A percentile compares a stretch with the other conserved stretches of the same genome.
These are phyloP conservation scores for Mortierella sp. DNA, from an alignment of 371 early-diverging fungal species.

Conservation along the genomic window DNA sequence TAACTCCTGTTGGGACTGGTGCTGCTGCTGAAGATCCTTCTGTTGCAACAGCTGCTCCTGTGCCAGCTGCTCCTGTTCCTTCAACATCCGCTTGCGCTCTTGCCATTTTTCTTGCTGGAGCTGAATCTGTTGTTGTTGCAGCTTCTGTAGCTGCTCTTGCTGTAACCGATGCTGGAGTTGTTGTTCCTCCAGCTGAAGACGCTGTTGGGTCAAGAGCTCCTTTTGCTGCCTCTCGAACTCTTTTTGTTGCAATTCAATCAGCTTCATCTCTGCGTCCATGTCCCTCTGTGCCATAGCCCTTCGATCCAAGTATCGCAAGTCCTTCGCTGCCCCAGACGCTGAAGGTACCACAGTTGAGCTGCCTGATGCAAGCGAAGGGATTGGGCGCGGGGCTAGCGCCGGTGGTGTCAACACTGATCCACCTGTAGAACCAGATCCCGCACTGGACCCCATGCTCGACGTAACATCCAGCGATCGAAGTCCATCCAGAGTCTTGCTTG, in stretches of 20 bases:
- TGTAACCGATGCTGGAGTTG: conserved; percentile 43
- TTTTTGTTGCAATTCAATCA: conserved; percentile 39
- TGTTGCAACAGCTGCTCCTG: conserved; percentile 23
- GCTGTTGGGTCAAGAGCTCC: conserved; percentile 21
- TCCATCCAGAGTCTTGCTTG: conserved; percentile 47
- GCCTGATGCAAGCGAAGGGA: not conserved
- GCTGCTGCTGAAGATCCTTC: conserved; percentile 33
- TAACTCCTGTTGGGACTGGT: conserved; percentile 24
- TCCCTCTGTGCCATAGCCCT: conserved; percentile 26
- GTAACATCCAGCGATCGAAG: conserved; percentile 15
- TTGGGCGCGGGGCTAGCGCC: conserved; percentile 11
- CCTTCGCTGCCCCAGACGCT: not conserved
- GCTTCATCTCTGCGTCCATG: conserved; percentile 43
- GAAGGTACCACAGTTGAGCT: not conserved
- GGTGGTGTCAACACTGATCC: conserved; percentile 7
- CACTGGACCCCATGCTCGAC: not conserved
- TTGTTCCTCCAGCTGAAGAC: conserved; percentile 39
- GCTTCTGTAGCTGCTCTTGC: conserved; percentile 51
- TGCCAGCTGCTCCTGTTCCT: conserved; percentile 34
- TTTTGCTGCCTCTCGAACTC: conserved; percentile 46
- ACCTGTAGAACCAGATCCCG: conserved; percentile 3
- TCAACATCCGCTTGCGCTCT: conserved; percentile 34
- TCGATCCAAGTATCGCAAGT: conserved; percentile 7
- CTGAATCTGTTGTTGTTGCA: conserved; percentile 49
- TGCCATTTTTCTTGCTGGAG: conserved; percentile 53